Conservation (phyloP, 495 filamentous ascomycete genomes). For the Aspergillus kassunensis region DNA sequence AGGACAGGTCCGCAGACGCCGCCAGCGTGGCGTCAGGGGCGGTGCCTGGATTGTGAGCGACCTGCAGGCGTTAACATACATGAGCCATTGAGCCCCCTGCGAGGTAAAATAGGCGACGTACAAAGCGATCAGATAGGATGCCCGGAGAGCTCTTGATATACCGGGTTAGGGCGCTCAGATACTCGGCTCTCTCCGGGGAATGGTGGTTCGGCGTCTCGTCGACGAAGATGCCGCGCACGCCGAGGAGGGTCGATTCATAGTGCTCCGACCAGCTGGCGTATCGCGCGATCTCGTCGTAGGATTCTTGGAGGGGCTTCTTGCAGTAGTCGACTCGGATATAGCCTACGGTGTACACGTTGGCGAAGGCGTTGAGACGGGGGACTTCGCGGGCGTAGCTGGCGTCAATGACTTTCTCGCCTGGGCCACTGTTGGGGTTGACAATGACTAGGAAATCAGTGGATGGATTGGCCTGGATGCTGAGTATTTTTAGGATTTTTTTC, state of each 20-base stretch:
- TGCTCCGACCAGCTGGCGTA: constrained; percentile 16
- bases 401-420: constrained; percentile 5
- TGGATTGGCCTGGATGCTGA: constrained; percentile 12
- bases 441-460: constrained; percentile 16
- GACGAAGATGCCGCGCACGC: constrained; percentile 16
- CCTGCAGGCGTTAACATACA: background rate
- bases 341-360: constrained; percentile 16
- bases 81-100: background rate
- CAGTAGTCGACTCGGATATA: constrained; percentile 21
- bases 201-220: constrained; percentile 18
- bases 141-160: constrained; percentile 3
- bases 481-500: background rate
- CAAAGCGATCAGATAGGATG: constrained; percentile 7
- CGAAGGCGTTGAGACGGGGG: constrained; percentile 10
- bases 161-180: background rate
- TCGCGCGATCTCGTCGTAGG: constrained; percentile 13
- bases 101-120: background rate
- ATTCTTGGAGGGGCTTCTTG: constrained; percentile 10
- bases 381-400: constrained; percentile 15
- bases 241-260: constrained; percentile 5
- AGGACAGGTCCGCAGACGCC: constrained; percentile 9
- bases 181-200: constrained; percentile 1
- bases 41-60: constrained; percentile 19
- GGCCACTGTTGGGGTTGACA: constrained; percentile 21
- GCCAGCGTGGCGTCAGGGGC: constrained; percentile 8